Evolutionary conservation across 2,329 filamentous ascomycete species (phyloP).

Genomic region (Alternaria ethzedia): DNA sequence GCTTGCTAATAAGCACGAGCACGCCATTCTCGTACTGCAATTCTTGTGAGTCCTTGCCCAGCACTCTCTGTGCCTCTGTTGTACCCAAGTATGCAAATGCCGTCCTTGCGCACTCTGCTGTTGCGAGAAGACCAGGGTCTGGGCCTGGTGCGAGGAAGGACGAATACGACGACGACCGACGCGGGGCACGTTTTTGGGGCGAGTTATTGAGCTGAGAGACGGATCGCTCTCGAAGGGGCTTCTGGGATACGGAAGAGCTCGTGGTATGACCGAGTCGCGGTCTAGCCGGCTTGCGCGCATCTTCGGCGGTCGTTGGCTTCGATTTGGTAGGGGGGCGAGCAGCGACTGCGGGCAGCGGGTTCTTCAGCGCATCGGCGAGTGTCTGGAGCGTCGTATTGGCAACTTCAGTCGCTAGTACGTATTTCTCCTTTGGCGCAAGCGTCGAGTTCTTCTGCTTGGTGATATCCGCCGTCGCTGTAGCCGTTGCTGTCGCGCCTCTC

Average conservation of each 20-base stretch:
- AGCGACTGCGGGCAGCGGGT: slow-evolving; percentile 29
- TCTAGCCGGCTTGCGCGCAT: slow-evolving; percentile 29
- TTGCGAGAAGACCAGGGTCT: slow-evolving; percentile 55
- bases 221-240: slow-evolving; percentile 66
- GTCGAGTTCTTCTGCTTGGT: slow-evolving; percentile 42
- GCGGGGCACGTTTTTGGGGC: slow-evolving; percentile 48
- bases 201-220: slow-evolving; percentile 67
- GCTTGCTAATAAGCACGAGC: slow-evolving; percentile 70
- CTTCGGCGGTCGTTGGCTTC: slow-evolving; percentile 34
- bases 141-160: slow-evolving; percentile 33
- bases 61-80: slow-evolving; percentile 58
- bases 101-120: slow-evolving; percentile 71
- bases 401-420: slow-evolving; percentile 72
- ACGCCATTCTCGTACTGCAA: slow-evolving; percentile 77
- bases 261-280: slow-evolving; percentile 24
- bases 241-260: slow-evolving; percentile 55
- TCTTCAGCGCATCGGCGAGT: slow-evolving; percentile 70
- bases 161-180: slow-evolving; percentile 49
- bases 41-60: slow-evolving; percentile 62
- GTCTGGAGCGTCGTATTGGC: slow-evolving; percentile 74
- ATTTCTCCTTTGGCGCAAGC: slow-evolving; percentile 66
- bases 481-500: slow-evolving; percentile 40
- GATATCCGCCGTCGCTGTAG: slow-evolving; percentile 41
- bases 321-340: slow-evolving; percentile 23
- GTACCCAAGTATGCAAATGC: slow-evolving; percentile 71